Conservation (phyloP, 202 grass and related monocot species). For the Carex arenaria region DNA sequence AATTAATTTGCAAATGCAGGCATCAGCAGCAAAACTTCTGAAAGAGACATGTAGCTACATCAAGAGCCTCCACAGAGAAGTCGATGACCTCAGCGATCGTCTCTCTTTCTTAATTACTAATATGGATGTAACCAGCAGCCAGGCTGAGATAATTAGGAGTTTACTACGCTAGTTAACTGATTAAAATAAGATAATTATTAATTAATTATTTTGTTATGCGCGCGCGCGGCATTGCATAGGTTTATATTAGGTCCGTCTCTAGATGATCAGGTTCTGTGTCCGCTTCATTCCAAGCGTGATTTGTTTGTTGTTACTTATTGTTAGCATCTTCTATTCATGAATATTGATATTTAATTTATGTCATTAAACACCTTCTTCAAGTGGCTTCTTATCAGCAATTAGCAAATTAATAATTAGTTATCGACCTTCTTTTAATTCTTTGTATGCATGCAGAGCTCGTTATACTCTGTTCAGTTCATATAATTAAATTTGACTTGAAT, state of each 20-base stretch:
- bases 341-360: conserved; percentile 4
- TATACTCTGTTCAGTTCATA: neutral
- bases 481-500: neutral
- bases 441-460: neutral
- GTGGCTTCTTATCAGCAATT: neutral
- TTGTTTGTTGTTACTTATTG: neutral
- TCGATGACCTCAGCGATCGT: conserved; percentile 63
- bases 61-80: conserved; percentile 78
- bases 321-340: conserved; percentile 4
- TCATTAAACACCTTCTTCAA: neutral
- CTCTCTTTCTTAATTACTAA: conserved; percentile 59
- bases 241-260: conserved; percentile 19
- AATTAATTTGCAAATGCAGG: conserved; percentile 29
- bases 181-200: neutral
- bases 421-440: neutral
- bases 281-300: neutral
- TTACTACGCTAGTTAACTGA: conserved; percentile 31
- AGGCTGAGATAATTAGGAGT: conserved; percentile 71
- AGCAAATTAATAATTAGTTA: neutral
- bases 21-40: conserved; percentile 60
- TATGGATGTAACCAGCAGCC: conserved; percentile 59
- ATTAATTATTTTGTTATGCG: neutral
- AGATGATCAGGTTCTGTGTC: conserved; percentile 20
- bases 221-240: neutral
- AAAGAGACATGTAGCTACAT: conserved; percentile 95